Conservation (phyloP, 2,329 filamentous ascomycete species). For the Colletotrichum neosansevieriae region DNA sequence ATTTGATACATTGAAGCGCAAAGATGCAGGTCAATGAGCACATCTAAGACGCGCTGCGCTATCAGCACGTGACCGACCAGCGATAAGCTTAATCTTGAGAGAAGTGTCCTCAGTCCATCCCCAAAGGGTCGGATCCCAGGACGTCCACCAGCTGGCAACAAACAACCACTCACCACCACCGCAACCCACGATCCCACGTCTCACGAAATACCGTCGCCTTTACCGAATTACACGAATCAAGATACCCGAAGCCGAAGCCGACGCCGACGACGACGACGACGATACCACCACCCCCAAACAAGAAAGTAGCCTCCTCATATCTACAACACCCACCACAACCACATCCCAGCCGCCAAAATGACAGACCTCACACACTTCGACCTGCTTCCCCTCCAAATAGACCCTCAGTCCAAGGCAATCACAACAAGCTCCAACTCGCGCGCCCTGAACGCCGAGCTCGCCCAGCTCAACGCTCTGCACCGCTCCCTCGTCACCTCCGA, state of each 20-base stretch:
- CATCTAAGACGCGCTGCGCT: neutral
- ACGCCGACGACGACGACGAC: neutral
- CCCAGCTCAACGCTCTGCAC: slow-evolving; percentile 83
- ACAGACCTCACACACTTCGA: slow-evolving; percentile 80
- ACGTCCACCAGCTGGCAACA: slow-evolving; percentile 29
- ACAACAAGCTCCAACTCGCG: slow-evolving; percentile 60
- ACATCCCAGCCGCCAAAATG: slow-evolving; percentile 53
- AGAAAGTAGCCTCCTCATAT: no score
- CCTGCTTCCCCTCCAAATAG: slow-evolving; percentile 83
- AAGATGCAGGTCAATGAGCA: no score
- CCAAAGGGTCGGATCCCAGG: neutral
- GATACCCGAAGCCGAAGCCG: slow-evolving; percentile 23
- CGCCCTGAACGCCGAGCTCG: slow-evolving; percentile 73
- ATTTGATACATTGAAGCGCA: neutral
- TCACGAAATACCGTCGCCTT: neutral
- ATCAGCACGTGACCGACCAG: slow-evolving; percentile 30
- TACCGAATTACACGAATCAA: neutral
- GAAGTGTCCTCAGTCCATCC: slow-evolving; percentile 34
- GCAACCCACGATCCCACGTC: neutral
- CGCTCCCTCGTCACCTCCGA: slow-evolving; percentile 76
- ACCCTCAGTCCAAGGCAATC: slow-evolving; percentile 85
- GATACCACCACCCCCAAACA: neutral
- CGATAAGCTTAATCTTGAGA: slow-evolving; percentile 30
- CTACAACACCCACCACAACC: neutral
- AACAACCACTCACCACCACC: slow-evolving; percentile 1